A percentile compares a stretch with the other conserved stretches of the same genome.
Evolutionary conservation across 306 rosid genomes (phyloP).

Genomic region (Rosa multiflora): DNA sequence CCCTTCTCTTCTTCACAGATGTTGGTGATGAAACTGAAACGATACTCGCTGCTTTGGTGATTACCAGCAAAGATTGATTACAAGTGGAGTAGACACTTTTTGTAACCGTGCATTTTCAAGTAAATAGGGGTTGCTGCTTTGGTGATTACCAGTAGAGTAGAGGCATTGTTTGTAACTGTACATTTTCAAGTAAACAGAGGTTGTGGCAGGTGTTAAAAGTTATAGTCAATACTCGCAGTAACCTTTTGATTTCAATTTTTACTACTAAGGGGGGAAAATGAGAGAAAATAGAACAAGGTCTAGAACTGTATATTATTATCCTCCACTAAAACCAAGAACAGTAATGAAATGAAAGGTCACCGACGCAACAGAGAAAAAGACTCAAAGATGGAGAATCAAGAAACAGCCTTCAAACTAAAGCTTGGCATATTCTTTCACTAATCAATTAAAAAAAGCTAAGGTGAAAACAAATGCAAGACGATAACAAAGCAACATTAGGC

Average conservation of each 20-base stretch:
- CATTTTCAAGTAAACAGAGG: not conserved
- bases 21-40: not conserved
- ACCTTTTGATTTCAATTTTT: not conserved
- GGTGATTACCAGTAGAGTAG: not conserved
- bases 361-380: not conserved
- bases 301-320: not conserved
- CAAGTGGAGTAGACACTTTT: not conserved
- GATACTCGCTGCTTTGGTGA: not conserved
- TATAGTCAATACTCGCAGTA: not conserved
- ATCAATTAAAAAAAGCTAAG: conserved; percentile 5
- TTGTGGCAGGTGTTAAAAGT: not conserved
- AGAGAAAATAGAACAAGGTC: not conserved
- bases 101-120: not conserved
- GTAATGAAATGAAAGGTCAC: not conserved
- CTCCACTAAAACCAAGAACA: not conserved
- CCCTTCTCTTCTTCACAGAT: not conserved
- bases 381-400: not conserved
- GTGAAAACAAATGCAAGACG: conserved; percentile 6
- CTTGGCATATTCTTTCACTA: conserved; percentile 22
- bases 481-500: conserved; percentile 23
- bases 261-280: not conserved
- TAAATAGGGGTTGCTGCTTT: not conserved
- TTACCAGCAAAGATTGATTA: not conserved
- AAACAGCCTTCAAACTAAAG: conserved; percentile 8
- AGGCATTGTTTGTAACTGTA: not conserved